Evolutionary conservation across 805 yeast species (phyloP).

Genomic region (Soucietia sequanensis): DNA sequence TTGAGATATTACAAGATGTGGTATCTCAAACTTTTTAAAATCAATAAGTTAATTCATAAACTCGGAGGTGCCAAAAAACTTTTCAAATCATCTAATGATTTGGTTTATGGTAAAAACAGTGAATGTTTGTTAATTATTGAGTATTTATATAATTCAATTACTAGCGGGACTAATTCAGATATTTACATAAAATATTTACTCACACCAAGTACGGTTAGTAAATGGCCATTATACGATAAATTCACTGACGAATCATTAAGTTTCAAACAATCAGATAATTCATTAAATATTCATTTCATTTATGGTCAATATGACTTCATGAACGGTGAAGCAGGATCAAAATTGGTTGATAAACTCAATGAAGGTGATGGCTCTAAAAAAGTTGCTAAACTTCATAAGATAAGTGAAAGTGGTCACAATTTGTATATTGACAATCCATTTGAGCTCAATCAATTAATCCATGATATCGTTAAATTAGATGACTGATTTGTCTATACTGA

Average conservation of each 20-base stretch:
- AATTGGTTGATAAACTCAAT: conserved; percentile 24
- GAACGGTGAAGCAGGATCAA: conserved; percentile 55
- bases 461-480: conserved; percentile 10
- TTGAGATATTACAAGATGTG: conserved; percentile 37
- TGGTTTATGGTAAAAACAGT: conserved; percentile 36
- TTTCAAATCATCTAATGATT: conserved; percentile 25
- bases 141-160: conserved; percentile 41
- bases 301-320: conserved; percentile 79
- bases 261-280: conserved; percentile 3
- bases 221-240: conserved; percentile 65
- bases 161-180: conserved; percentile 38
- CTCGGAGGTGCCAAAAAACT: conserved; percentile 27
- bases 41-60: conserved; percentile 32
- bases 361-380: conserved; percentile 15
- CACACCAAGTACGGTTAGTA: conserved; percentile 60
- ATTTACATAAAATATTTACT: conserved; percentile 47
- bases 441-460: conserved; percentile 32
- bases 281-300: conserved; percentile 42
- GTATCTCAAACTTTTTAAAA: conserved; percentile 38
- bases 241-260: conserved; percentile 18
- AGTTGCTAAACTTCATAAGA: conserved; percentile 19
- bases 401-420: conserved; percentile 44
- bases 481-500: neutral
- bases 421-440: conserved; percentile 46
- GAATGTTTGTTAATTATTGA: conserved; percentile 38